Base-by-base conservation (phyloP, 179 eudicot species). In the Beta corolliflora region DNA sequence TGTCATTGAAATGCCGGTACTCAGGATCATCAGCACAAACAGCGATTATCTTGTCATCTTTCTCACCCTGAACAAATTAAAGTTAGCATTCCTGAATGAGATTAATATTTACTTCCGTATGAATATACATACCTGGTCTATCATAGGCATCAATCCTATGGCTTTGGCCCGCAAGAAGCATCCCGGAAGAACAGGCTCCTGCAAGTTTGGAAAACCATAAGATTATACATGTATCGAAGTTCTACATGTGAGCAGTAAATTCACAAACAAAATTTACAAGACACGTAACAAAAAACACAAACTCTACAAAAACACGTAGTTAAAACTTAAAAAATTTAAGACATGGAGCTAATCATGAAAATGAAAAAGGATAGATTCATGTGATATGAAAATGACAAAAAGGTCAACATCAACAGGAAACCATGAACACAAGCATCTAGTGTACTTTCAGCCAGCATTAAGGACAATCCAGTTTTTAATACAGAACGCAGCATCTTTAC, bases 11-110 rank as follows among this genome's bases (percentile, higher is more conserved):
- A 64, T 64, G 45, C 3, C 79, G 79, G 58, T 77, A 77, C 71
- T 77, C 79, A 15, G 79, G 79, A 77, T 77, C 79, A 50, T 77
- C 79, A 77, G 79, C 79, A 77, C 79, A 77, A 46, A 77, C 79
- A 64, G 79, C 79, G 25, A 77, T 77, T 21, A 77, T 77, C 60
- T 77, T 77, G 60, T 77, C 79, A 64, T 77, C 79, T 77, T 77
- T 77, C 71, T 77, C 79, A 55, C 79, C 79, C 79, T 77, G 71
- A 45, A 64, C 15, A 63, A 64, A 21, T 12, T 8, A 50, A 23
- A 14, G 25, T 64, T 7, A 63, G 45, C 25, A 5, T 41, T 19
- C n/a, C 52, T 41, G 5, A 8, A 9, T 23, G 41, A 14, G 12
- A 9, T 0, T 44, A 5, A 77, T 4, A 25, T 31, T 1, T 63